Percentiles rank a stretch among this genome's conserved stretches.
These are phyloP conservation scores for Pseudonitzschia multiseries DNA, from an alignment of 108 stramenopile species.

Conservation along the genomic window DNA sequence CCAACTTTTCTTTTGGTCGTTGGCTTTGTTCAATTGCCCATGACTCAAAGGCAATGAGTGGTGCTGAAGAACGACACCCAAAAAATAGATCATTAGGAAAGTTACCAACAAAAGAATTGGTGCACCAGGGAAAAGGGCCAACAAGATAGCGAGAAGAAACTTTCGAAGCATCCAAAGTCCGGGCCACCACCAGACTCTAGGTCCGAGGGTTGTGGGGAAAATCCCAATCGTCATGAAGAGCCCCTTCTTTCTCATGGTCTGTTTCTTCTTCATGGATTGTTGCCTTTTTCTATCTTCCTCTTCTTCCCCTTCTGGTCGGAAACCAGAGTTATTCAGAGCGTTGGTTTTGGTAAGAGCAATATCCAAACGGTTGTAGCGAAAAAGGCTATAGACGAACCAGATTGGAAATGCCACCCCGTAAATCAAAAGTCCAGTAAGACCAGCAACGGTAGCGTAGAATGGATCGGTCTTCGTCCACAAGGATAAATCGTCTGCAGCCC, in stretches of 20 bases:
- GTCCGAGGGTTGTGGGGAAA: neutral
- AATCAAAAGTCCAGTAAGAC: slow-evolving; percentile 22
- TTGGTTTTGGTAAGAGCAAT: neutral
- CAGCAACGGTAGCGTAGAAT: slow-evolving; percentile 5
- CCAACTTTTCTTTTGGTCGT: slow-evolving; percentile 11
- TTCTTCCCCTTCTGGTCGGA: neutral
- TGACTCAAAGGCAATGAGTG: slow-evolving; percentile 9
- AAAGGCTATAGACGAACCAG: slow-evolving; percentile 10
- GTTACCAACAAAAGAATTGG: slow-evolving; percentile 16
- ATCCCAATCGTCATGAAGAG: slow-evolving; percentile 4
- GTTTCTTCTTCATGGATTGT: neutral
- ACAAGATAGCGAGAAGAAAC: slow-evolving; percentile 13
- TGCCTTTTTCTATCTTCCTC: neutral
- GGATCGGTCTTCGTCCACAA: slow-evolving; percentile 17
- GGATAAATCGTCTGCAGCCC: slow-evolving; percentile 5
- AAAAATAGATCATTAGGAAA: slow-evolving; percentile 15
- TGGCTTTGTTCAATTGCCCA: neutral
- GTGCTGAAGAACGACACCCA: slow-evolving; percentile 23
- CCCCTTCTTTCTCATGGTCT: slow-evolving; percentile 4
- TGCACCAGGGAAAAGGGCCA: neutral
- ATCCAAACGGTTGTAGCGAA: neutral
- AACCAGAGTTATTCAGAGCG: neutral
- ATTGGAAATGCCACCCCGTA: slow-evolving; percentile 26
- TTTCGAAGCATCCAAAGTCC: slow-evolving; percentile 24
- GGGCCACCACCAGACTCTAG: slow-evolving; percentile 30